phyloP scores from a whole-genome alignment of 371 early-diverging fungal genomes.

The Thermomucor indicae-seudaticae region DNA sequence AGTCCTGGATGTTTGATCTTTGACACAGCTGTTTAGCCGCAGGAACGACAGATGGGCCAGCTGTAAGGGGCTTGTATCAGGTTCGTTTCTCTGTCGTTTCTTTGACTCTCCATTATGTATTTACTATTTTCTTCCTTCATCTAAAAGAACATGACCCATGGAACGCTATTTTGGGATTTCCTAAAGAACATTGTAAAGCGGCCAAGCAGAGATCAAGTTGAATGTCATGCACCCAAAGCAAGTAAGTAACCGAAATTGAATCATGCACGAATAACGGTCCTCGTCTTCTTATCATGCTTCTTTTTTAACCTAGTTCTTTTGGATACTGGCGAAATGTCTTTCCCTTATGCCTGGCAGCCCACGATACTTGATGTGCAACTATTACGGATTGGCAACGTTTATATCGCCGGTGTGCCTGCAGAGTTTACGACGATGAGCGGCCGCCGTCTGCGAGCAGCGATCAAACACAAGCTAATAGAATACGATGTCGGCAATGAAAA shows the following conservation, averaged over 20 bases:
- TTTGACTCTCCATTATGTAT: background rate
- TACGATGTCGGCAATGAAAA: slow-evolving; percentile 33
- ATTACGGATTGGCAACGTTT: slow-evolving; percentile 49
- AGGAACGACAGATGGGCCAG: slow-evolving; percentile 66
- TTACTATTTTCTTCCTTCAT: background rate
- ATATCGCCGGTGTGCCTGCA: slow-evolving; percentile 53
- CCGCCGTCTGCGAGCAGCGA: slow-evolving; percentile 43
- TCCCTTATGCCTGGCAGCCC: slow-evolving; percentile 58
- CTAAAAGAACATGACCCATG: slow-evolving; percentile 38
- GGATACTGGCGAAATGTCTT: slow-evolving; percentile 54
- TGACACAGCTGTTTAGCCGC: no score
- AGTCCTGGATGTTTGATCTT: slow-evolving; percentile 6
- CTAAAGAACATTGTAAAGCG: slow-evolving; percentile 34
- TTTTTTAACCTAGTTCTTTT: slow-evolving; percentile 36
- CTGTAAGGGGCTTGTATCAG: slow-evolving; percentile 38
- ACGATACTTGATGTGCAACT: slow-evolving; percentile 50
- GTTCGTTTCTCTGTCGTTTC: slow-evolving; percentile 2
- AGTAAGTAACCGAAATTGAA: slow-evolving; percentile 4
- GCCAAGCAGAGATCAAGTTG: slow-evolving; percentile 32
- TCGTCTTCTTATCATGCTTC: background rate
- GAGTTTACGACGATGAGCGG: slow-evolving; percentile 73
- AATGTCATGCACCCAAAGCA: slow-evolving; percentile 64
- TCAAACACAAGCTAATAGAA: slow-evolving; percentile 31
- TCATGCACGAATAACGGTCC: background rate
- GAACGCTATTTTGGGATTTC: slow-evolving; percentile 46